Evolutionary conservation across 257 asterid species (phyloP).

Genomic region (Ophiorrhiza pumila): DNA sequence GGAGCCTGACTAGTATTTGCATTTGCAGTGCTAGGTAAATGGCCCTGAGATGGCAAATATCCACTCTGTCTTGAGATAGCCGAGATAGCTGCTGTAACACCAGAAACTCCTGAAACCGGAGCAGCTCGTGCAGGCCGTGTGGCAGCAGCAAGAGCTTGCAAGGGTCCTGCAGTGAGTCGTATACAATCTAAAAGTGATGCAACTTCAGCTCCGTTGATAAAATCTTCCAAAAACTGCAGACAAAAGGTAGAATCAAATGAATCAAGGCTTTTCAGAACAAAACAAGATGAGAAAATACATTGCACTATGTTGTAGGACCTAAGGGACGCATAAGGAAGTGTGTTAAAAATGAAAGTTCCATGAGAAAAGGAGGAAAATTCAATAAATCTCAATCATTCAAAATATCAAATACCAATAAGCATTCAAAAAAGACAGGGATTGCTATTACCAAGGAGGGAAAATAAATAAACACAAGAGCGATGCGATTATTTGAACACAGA

Average conservation of each 20-base stretch:
- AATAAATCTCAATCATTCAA: neutral
- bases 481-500: neutral
- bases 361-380: neutral
- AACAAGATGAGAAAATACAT: neutral
- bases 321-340: neutral
- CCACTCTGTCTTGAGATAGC: slow-evolving; percentile 72
- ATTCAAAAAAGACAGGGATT: neutral
- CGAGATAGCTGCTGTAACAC: slow-evolving; percentile 51
- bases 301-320: neutral
- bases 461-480: neutral
- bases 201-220: slow-evolving; percentile 94
- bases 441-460: neutral
- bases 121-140: slow-evolving; percentile 99
- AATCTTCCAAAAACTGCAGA: slow-evolving; percentile 92
- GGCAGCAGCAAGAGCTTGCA: slow-evolving; percentile 99
- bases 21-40: slow-evolving; percentile 50
- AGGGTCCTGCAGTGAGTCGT: slow-evolving; percentile 95
- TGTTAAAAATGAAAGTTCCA: neutral
- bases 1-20: slow-evolving; percentile 53
- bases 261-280: neutral
- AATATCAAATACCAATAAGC: neutral
- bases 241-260: neutral
- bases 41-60: slow-evolving; percentile 48
- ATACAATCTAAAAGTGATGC: slow-evolving; percentile 96
- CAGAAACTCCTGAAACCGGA: slow-evolving; percentile 82